These are phyloP conservation scores for Alternaria postmessia DNA, from an alignment of 2,329 filamentous ascomycete genomes.

Conservation along the genomic window DNA sequence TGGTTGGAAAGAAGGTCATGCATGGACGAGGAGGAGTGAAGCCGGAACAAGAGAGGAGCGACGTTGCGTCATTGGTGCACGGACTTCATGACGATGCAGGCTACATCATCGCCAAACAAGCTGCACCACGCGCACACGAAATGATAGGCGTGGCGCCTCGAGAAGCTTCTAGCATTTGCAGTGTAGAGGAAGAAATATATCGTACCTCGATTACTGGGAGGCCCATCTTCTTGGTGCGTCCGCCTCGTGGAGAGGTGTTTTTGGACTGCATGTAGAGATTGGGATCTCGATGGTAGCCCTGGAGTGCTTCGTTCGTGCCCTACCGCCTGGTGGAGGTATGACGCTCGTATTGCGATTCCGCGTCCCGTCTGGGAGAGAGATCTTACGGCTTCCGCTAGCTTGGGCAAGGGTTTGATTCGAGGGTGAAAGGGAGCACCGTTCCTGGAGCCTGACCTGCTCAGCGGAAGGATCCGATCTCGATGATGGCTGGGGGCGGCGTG, in stretches of 20 bases:
- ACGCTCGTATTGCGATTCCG: slow-evolving; percentile 34
- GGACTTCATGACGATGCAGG: slow-evolving; percentile 34
- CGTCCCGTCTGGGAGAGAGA: slow-evolving; percentile 29
- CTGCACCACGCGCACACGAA: slow-evolving; percentile 21
- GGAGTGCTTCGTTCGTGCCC: slow-evolving; percentile 8
- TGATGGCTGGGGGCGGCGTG: neutral
- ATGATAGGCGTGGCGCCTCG: slow-evolving; percentile 16
- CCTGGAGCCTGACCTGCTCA: neutral
- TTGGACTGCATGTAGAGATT: slow-evolving; percentile 29
- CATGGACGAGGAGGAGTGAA: slow-evolving; percentile 23
- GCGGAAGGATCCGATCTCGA: slow-evolving; percentile 1
- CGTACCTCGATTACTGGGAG: slow-evolving; percentile 47
- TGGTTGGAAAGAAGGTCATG: slow-evolving; percentile 35
- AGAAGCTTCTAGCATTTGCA: neutral
- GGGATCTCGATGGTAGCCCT: slow-evolving; percentile 7
- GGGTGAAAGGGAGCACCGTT: neutral
- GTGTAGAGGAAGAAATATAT: neutral
- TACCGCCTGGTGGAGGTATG: slow-evolving; percentile 33
- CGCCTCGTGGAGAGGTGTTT: slow-evolving; percentile 21
- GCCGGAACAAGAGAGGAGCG: slow-evolving; percentile 36
- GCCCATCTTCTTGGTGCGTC: slow-evolving; percentile 35
- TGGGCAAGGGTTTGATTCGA: slow-evolving; percentile 11
- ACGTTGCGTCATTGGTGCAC: slow-evolving; percentile 18
- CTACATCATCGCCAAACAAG: slow-evolving; percentile 36
- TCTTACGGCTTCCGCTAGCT: slow-evolving; percentile 29